Percentiles rank a stretch among this genome's conserved stretches.
Evolutionary conservation across 2,329 filamentous ascomycete species (phyloP).

Genomic region (Capronia epimyces): DNA sequence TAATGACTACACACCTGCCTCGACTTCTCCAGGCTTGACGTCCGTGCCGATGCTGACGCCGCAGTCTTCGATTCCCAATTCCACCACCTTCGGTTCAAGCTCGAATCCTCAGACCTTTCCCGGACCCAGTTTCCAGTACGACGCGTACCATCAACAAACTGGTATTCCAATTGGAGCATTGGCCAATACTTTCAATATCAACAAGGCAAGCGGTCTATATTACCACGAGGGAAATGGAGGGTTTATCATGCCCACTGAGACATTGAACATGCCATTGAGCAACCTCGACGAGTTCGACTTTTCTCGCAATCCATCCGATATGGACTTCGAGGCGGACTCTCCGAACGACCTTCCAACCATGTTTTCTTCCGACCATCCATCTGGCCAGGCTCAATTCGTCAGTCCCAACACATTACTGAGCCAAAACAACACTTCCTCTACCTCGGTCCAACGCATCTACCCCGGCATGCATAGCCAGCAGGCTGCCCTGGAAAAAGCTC

Average conservation of each 20-base stretch:
- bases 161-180: conserved; percentile 81
- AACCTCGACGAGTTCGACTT: conserved; percentile 59
- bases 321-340: conserved; percentile 66
- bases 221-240: conserved; percentile 36
- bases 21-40: conserved; percentile 30
- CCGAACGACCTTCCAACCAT: conserved; percentile 51
- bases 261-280: conserved; percentile 28
- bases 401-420: conserved; percentile 66
- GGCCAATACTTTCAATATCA: conserved; percentile 72
- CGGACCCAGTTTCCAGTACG: conserved; percentile 89
- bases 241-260: conserved; percentile 40
- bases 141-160: conserved; percentile 91
- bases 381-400: conserved; percentile 52
- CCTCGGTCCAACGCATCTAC: conserved; percentile 68
- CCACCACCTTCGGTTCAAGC: conserved; percentile 36
- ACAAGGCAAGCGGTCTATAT: conserved; percentile 49
- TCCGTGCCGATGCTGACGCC: conserved; percentile 35
- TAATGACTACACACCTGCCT: conserved; percentile 35
- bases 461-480: conserved; percentile 90
- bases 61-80: conserved; percentile 36
- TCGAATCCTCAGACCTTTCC: conserved; percentile 56
- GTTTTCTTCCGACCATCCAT: conserved; percentile 53
- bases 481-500: conserved; percentile 69
- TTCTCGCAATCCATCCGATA: conserved; percentile 52
- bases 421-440: conserved; percentile 32